Base-by-base conservation (phyloP, 2,329 filamentous ascomycete genomes). In the Fusarium sp. region DNA sequence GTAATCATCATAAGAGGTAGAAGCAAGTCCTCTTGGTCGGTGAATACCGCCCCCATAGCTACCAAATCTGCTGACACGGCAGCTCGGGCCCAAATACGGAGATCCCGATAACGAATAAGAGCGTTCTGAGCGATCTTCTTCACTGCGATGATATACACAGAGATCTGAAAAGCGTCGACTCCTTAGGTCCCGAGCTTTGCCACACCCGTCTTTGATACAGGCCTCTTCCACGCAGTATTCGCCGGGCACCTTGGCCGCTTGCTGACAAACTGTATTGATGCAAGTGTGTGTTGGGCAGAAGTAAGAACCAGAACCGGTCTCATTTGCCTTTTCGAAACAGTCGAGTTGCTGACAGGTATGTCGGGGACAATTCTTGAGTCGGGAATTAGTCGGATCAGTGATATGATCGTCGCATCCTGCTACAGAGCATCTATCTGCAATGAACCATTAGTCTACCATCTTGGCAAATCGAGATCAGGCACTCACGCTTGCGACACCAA, bases 401-500 rank as follows among this genome's bases (percentile, higher is more conserved):
- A 62, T 35, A 20, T 37, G 47, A 6, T 50, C 19, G 0, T 30
- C 17, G 22, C 67, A 72, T 4, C 37, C 49, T 3, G 10, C 17
- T 2, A 55, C 53, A 1, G 20, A 58, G 10, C 67, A 73, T 2
- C 56, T 57, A 44, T 73, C 71, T 73, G 20, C 2, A 3, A 13
- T 3, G 2, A 6, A 17, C 2, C 3, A 25, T 73, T 22, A 73
- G 69, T 4, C 2, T n/a, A n/a, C 4, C 17, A 19, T n/a, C n/a
- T 8, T 15, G 8, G 32, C n/a, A 0, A 2, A 2, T 8, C 1
- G 5, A 9, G 10, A 20, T 6, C 5, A 2, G 30, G 7, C 0
- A 51, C 71, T 37, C 44, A 70, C 71, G 71, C 4, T 47, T 44
- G 15, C 32, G 43, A 2, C 71, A 73, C 54, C 59, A 72, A 6